Base-by-base conservation (phyloP, 768 basidiomycete species). In the Panaeolus cyanescens region DNA sequence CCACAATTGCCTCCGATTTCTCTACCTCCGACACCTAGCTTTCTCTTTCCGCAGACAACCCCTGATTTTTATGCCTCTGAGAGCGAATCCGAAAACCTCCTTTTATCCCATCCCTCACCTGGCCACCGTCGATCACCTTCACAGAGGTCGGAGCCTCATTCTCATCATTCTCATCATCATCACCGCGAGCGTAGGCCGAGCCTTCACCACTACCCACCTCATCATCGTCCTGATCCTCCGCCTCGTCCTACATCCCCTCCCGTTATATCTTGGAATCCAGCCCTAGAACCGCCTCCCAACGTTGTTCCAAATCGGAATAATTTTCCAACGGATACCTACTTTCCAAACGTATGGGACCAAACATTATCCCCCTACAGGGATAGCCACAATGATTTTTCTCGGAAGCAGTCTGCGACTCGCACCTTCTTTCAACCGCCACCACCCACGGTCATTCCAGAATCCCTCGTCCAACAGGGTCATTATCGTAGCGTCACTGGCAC, bases 311-410 rank as follows among this genome's bases (percentile, higher is more conserved):
- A 83, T 61, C 66, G 74, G 0, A 84, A 80, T 67, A 83, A 81
- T 66, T 92, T 90, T 65, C 89, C 90, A n/a, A 71, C 83, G 32
- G 84, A 90, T 62, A 89, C 89, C 0, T 90, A 92, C 72, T 96
- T 91, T 72, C 82, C 87, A 33, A 94, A 96, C 70, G 81, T 86
- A 30, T 98, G 96, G 96, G 95, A 98, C 70, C 78, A 84, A 62
- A 77, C 85, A 55, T 77, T 77, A 1, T 75, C 75, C 28, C 74
- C 75, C 39, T 73, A 75, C 30, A 72, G 79, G 55, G 77, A 82
- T 59, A 50, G 30, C 25, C 45, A 13, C 10, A 9, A 50, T 30
- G 45, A 50, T 28, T 50, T 28, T 28, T 50, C 45, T 50, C 22
- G 45, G n/a, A n/a, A n/a, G 45, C 75, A 79, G 60, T 62, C 65